Percentiles rank a stretch among this genome's conserved stretches.
Evolutionary conservation across 192 early-diverging fungal species (phyloP).

Genomic region (Diversispora eburnea): DNA sequence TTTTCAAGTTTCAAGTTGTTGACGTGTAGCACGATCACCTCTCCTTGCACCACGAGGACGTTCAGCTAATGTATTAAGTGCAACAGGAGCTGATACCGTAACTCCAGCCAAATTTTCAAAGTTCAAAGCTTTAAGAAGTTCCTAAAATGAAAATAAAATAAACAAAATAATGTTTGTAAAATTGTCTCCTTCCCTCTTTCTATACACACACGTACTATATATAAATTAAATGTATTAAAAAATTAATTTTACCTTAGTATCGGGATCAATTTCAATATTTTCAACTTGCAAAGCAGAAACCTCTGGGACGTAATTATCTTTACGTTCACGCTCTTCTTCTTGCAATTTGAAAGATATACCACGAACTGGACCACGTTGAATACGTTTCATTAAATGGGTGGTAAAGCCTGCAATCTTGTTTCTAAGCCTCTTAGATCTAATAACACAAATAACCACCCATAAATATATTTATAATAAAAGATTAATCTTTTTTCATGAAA

Average conservation of each 20-base stretch:
- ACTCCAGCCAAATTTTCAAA: slow-evolving; percentile 89
- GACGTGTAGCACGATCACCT: slow-evolving; percentile 16
- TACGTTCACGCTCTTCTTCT: slow-evolving; percentile 99
- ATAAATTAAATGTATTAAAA: neutral
- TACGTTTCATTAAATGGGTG: slow-evolving; percentile 99
- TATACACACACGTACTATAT: neutral
- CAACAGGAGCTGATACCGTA: slow-evolving; percentile 53
- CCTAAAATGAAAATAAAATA: slow-evolving; percentile 41
- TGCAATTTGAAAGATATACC: slow-evolving; percentile 99
- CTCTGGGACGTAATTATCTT: slow-evolving; percentile 99
- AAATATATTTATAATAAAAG: neutral
- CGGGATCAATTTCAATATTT: slow-evolving; percentile 90
- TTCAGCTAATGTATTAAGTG: slow-evolving; percentile 30
- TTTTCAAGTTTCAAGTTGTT: neutral
- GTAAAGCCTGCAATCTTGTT: slow-evolving; percentile 99
- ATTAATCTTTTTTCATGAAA: neutral
- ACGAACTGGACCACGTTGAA: slow-evolving; percentile 96
- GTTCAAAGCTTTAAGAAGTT: slow-evolving; percentile 94
- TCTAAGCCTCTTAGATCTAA: slow-evolving; percentile 90
- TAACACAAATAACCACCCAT: neutral
- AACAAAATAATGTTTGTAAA: slow-evolving; percentile 21
- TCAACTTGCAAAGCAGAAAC: slow-evolving; percentile 91
- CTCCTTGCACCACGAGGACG: slow-evolving; percentile 31
- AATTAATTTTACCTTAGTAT: slow-evolving; percentile 68
- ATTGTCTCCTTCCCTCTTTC: slow-evolving; percentile 6